Evolutionary conservation across 345 rosid species (phyloP).

Genomic region (Clarkia xantiana): DNA sequence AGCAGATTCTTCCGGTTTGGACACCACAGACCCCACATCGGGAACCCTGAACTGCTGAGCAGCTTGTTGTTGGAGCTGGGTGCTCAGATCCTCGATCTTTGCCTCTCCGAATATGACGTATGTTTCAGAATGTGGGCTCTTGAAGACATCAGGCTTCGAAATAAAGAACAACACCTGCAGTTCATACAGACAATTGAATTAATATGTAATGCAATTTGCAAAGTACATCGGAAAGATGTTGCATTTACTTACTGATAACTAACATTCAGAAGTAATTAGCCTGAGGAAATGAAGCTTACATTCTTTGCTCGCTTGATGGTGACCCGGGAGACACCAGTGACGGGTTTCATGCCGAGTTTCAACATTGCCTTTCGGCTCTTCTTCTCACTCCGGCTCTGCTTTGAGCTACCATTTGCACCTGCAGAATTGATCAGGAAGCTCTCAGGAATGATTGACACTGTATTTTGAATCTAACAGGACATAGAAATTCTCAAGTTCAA

Average conservation of each 20-base stretch:
- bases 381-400: conserved; percentile 86
- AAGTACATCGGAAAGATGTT: too few species aligned
- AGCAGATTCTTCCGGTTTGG: conserved; percentile 56
- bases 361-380: conserved; percentile 85
- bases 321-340: conserved; percentile 69
- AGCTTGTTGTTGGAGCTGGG: conserved; percentile 73
- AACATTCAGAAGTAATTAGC: not conserved
- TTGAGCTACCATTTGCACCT: conserved; percentile 47
- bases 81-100: conserved; percentile 79
- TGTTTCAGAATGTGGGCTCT: conserved; percentile 76
- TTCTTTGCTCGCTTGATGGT: conserved; percentile 79
- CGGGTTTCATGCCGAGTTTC: conserved; percentile 81
- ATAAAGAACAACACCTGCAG: conserved; percentile 74
- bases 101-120: conserved; percentile 80
- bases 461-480: too few species aligned
- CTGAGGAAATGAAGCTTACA: conserved; percentile 20
- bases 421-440: conserved; percentile 13
- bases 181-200: not conserved
- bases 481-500: too few species aligned
- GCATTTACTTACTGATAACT: too few species aligned
- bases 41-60: conserved; percentile 81
- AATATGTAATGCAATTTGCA: too few species aligned
- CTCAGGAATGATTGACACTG: too few species aligned
- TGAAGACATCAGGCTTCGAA: conserved; percentile 81
- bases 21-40: conserved; percentile 34